A percentile compares a stretch with the other conserved stretches of the same genome.
phyloP scores from a whole-genome alignment of 2,329 filamentous ascomycete species.

The Fusarium torulosum region DNA sequence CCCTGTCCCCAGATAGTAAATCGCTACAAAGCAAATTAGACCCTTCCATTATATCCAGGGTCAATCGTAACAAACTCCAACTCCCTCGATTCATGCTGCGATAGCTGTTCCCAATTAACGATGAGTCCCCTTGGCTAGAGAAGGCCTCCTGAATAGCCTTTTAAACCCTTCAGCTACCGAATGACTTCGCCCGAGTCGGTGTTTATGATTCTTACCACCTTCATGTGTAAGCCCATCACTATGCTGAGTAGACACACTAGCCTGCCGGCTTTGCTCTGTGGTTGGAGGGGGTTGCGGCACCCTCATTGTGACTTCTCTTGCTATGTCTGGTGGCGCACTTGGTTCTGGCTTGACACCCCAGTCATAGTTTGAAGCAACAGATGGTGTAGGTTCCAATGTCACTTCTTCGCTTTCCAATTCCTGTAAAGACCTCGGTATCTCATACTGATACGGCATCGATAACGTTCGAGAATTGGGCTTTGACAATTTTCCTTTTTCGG shows the following conservation, averaged over 20 bases:
- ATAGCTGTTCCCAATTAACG: not conserved
- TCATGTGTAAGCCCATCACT: constrained; percentile 9
- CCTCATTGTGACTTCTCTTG: constrained; percentile 6
- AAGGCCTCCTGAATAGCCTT: constrained; percentile 56
- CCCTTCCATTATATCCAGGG: not conserved
- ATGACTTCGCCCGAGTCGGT: constrained; percentile 48
- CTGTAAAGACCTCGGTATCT: constrained; percentile 8
- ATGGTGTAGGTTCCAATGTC: constrained; percentile 20
- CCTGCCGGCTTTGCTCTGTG: constrained; percentile 16
- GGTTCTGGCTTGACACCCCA: constrained; percentile 6
- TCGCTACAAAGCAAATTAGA: not conserved
- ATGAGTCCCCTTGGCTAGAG: constrained; percentile 18
- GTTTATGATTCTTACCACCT: constrained; percentile 14
- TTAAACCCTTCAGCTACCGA: constrained; percentile 55
- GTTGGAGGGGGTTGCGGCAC: constrained; percentile 16
- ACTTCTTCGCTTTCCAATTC: constrained; percentile 20
- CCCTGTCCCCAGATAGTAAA: not conserved
- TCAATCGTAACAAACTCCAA: not conserved
- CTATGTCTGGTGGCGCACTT: constrained; percentile 2
- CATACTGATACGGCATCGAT: constrained; percentile 21
- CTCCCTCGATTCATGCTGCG: not conserved
- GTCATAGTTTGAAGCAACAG: constrained; percentile 17
- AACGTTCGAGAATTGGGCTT: constrained; percentile 4
- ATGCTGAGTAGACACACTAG: constrained; percentile 19
- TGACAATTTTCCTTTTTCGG: constrained; percentile 11